These are phyloP conservation scores for Teratosphaeria destructans DNA, from an alignment of 2,329 filamentous ascomycete species.

Conservation along the genomic window DNA sequence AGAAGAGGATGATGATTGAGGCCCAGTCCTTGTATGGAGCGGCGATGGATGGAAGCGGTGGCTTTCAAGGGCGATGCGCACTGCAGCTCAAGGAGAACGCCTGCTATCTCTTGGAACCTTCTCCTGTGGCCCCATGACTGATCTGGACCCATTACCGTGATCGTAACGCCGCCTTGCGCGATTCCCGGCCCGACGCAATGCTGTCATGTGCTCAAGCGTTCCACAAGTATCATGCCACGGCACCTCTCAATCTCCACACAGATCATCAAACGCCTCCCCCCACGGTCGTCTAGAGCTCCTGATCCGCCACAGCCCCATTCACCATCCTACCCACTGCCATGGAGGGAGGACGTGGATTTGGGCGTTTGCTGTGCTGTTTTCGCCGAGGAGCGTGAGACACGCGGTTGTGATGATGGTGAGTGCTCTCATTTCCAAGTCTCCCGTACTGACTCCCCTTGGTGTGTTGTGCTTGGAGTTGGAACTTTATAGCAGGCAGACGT, in stretches of 20 bases:
- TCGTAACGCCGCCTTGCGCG: too few species aligned
- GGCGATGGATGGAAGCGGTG: too few species aligned
- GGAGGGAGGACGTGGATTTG: not conserved
- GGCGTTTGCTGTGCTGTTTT: not conserved
- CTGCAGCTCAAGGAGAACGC: too few species aligned
- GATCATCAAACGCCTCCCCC: too few species aligned
- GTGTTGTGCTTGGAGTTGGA: not conserved
- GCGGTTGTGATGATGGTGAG: not conserved
- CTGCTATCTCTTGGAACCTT: too few species aligned
- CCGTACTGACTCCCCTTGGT: not conserved
- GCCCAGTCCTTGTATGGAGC: too few species aligned
- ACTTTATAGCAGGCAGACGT: not conserved
- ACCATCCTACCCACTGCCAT: not conserved
- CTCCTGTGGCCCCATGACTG: too few species aligned
- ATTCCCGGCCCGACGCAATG: too few species aligned
- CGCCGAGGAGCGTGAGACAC: not conserved
- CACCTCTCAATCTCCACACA: too few species aligned
- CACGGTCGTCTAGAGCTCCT: not conserved
- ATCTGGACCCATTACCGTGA: too few species aligned
- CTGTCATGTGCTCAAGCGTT: not conserved
- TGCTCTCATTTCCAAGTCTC: not conserved
- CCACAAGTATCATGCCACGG: not conserved
- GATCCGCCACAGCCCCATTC: not conserved
- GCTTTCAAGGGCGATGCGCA: too few species aligned
- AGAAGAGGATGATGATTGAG: constrained; percentile 2